phyloP scores from a whole-genome alignment of 306 rosid species.

The Amphicarpaea edgeworthii region DNA sequence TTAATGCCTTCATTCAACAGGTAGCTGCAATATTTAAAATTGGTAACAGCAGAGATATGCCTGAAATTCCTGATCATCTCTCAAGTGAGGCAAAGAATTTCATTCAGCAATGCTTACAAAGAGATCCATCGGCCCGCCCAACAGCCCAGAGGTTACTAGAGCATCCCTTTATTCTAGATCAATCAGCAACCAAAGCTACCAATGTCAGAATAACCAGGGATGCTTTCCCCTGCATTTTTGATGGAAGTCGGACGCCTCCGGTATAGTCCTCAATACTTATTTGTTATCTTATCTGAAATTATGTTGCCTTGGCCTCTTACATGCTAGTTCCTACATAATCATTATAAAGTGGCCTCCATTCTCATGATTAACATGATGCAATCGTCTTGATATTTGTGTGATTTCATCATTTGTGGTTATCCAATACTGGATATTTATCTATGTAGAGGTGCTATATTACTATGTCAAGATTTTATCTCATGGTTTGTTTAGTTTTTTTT shows the following conservation, averaged over 20 bases:
- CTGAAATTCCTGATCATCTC: constrained; percentile 91
- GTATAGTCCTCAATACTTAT: constrained; percentile 56
- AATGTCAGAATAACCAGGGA: constrained; percentile 74
- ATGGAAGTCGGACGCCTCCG: constrained; percentile 94
- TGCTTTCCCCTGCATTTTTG: constrained; percentile 71
- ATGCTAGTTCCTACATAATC: constrained; percentile 7
- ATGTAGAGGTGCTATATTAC: background rate
- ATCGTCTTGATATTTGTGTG: background rate
- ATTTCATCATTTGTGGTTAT: constrained; percentile 1
- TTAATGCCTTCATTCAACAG: constrained; percentile 59
- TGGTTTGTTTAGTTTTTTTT: background rate
- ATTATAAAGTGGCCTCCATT: background rate
- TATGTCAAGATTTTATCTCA: constrained; percentile 24
- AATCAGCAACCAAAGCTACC: constrained; percentile 66
- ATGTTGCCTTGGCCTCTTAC: constrained; percentile 34
- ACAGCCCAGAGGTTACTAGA: constrained; percentile 66
- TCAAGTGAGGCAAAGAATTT: constrained; percentile 83
- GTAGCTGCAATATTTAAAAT: constrained; percentile 98
- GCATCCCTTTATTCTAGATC: constrained; percentile 89
- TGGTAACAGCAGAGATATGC: constrained; percentile 95
- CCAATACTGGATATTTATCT: background rate
- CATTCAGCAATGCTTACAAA: constrained; percentile 81
- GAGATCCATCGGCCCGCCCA: constrained; percentile 87
- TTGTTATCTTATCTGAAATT: constrained; percentile 28
- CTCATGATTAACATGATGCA: constrained; percentile 6